Conservation (phyloP, 1,284 basidiomycete genomes). For the Ustilago lituana region DNA sequence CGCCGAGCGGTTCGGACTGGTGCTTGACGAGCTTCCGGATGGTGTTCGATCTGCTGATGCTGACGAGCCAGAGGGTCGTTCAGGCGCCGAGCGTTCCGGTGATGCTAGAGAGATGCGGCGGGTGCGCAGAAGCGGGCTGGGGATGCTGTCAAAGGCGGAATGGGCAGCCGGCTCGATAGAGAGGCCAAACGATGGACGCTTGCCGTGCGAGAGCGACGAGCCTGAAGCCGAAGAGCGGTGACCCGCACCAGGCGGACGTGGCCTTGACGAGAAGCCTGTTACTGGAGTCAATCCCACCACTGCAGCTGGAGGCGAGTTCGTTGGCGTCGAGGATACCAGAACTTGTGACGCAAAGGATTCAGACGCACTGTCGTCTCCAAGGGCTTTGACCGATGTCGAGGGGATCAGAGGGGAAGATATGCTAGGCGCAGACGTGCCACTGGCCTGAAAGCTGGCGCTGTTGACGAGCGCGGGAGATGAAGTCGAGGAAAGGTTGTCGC, state of each 20-base stretch:
- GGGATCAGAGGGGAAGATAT: constrained; percentile 7
- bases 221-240: constrained; percentile 25
- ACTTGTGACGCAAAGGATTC: neutral
- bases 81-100: constrained; percentile 2
- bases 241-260: constrained; percentile 11
- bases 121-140: constrained; percentile 36
- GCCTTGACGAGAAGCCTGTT: constrained; percentile 3
- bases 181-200: constrained; percentile 45
- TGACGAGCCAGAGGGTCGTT: constrained; percentile 23
- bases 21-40: constrained; percentile 16
- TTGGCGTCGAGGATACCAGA: too few species aligned
- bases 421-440: neutral
- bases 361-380: neutral
- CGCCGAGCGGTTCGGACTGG: constrained; percentile 13
- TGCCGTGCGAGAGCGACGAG: constrained; percentile 34
- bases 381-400: constrained; percentile 10
- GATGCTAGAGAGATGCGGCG: constrained; percentile 24
- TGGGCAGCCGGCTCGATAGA: constrained; percentile 44
- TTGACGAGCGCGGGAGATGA: constrained; percentile 1
- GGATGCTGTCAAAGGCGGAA: constrained; percentile 48
- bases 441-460: constrained; percentile 4
- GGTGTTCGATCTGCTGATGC: constrained; percentile 18
- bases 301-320: constrained; percentile 2
- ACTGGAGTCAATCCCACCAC: neutral
- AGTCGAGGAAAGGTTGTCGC: constrained; percentile 2